These are phyloP conservation scores for Ceratocystis huliohia DNA, from an alignment of 2,329 filamentous ascomycete genomes.

Conservation along the genomic window DNA sequence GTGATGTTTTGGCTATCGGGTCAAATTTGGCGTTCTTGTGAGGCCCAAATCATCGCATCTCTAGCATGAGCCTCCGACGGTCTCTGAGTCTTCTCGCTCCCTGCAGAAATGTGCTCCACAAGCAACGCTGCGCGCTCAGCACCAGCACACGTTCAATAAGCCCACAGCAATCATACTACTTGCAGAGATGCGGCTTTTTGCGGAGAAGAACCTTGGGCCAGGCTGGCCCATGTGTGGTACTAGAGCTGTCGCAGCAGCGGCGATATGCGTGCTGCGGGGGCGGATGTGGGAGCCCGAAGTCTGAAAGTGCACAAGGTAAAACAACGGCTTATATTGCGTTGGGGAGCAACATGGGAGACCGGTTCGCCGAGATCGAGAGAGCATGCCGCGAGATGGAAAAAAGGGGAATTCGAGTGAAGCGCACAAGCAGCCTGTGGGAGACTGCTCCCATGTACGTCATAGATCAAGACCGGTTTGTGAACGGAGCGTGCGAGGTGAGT, in stretches of 20 bases:
- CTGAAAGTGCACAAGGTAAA: conserved; percentile 24
- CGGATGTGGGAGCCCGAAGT: conserved; percentile 28
- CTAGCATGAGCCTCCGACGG: background rate
- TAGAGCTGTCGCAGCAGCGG: background rate
- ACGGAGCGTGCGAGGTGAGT: conserved; percentile 80
- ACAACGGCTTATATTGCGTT: conserved; percentile 67
- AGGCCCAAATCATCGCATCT: background rate
- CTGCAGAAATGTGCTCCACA: background rate
- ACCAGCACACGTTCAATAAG: background rate
- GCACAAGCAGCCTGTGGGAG: conserved; percentile 84
- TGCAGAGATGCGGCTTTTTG: background rate
- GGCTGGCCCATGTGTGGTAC: background rate
- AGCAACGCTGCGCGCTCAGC: background rate
- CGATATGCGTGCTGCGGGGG: conserved; percentile 26
- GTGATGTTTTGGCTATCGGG: background rate
- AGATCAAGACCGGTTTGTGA: conserved; percentile 78
- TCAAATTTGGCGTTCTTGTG: background rate
- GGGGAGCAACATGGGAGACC: conserved; percentile 84
- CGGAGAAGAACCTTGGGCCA: background rate
- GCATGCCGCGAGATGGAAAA: conserved; percentile 68
- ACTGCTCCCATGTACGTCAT: conserved; percentile 94
- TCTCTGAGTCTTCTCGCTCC: background rate
- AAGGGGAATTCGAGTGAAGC: conserved; percentile 57
- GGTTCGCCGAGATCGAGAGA: conserved; percentile 69
- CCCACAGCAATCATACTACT: background rate